Evolutionary conservation across 352 stramenopile species (phyloP), one percentile per base, ranked within the genome.

Genomic region (Thraustotheca clavata): DNA sequence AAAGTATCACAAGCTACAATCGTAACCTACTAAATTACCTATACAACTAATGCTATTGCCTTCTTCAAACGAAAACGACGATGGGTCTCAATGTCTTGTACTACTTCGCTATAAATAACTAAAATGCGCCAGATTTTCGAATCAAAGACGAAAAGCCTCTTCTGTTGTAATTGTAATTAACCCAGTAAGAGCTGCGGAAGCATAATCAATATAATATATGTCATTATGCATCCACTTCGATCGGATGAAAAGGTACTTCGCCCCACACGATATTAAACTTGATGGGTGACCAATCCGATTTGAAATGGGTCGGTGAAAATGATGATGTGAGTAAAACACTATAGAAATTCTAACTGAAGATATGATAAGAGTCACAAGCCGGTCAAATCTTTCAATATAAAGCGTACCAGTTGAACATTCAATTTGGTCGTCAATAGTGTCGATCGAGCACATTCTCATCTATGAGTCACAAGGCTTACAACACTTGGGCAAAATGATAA

Each of bases 1-100:
- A 99, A 99, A 1, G 97, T 99, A 77, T 99, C 97, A 67, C 96
- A 99, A 1, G 97, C 97, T 43, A 95, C 96, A 33, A 99, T 93
- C 67, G 99, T 79, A 29, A 97, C 71, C 49, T 22, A 86, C n/a
- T n/a, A n/a, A n/a, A n/a, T n/a, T n/a, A n/a, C n/a, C n/a, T n/a
- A n/a, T n/a, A n/a, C n/a, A n/a, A n/a, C n/a, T n/a, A n/a, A n/a
- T n/a, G n/a, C n/a, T n/a, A n/a, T n/a, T n/a, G n/a, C n/a, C n/a
- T n/a, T n/a, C n/a, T n/a, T n/a, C n/a, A n/a, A n/a, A n/a, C n/a
- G n/a, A n/a, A n/a, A n/a, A n/a, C n/a, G n/a, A n/a, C n/a, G n/a
- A n/a, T n/a, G n/a, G n/a, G n/a, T n/a, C n/a, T n/a, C n/a, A n/a
- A n/a, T n/a, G n/a, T n/a, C n/a, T n/a, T n/a, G n/a, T n/a, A n/a